Percentiles rank a stretch among this genome's conserved stretches.
phyloP scores from a whole-genome alignment of 2,329 filamentous ascomycete genomes.

The Dothistroma pini region DNA sequence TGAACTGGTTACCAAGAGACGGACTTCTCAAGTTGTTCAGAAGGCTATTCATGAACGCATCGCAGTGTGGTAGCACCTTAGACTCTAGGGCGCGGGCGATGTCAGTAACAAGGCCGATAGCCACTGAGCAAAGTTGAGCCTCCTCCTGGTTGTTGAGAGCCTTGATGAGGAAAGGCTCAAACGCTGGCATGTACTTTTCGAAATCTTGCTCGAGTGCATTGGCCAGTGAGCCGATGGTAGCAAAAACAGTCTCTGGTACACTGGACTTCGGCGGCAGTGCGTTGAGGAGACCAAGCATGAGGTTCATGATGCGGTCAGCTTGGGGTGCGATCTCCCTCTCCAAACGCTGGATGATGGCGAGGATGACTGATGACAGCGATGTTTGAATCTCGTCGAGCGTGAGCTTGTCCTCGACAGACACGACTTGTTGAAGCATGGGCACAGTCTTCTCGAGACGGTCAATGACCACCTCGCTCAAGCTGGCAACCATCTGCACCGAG shows the following conservation, averaged over 20 bases:
- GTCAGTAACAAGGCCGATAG: slow-evolving; percentile 94
- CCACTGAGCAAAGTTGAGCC: slow-evolving; percentile 89
- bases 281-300: slow-evolving; percentile 74
- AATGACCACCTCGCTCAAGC: slow-evolving; percentile 81
- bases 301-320: slow-evolving; percentile 90
- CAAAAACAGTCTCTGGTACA: slow-evolving; percentile 91
- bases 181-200: slow-evolving; percentile 95
- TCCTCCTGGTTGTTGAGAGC: slow-evolving; percentile 95
- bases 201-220: slow-evolving; percentile 92
- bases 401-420: slow-evolving; percentile 94
- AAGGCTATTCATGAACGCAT: slow-evolving; percentile 97
- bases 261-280: slow-evolving; percentile 80
- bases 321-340: slow-evolving; percentile 88
- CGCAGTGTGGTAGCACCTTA: slow-evolving; percentile 90
- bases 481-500: slow-evolving; percentile 74
- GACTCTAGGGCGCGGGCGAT: slow-evolving; percentile 88
- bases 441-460: slow-evolving; percentile 89
- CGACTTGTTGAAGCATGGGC: slow-evolving; percentile 84
- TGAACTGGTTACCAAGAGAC: slow-evolving; percentile 90
- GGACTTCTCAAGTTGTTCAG: slow-evolving; percentile 86
- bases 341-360: slow-evolving; percentile 85
- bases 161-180: slow-evolving; percentile 87
- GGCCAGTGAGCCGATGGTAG: slow-evolving; percentile 84
- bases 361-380: slow-evolving; percentile 83
- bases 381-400: slow-evolving; percentile 98